Percentiles rank a stretch among this genome's conserved stretches.
These are phyloP conservation scores for Cyanophora paradoxa DNA, from an alignment of 78 protist species.

Conservation along the genomic window DNA sequence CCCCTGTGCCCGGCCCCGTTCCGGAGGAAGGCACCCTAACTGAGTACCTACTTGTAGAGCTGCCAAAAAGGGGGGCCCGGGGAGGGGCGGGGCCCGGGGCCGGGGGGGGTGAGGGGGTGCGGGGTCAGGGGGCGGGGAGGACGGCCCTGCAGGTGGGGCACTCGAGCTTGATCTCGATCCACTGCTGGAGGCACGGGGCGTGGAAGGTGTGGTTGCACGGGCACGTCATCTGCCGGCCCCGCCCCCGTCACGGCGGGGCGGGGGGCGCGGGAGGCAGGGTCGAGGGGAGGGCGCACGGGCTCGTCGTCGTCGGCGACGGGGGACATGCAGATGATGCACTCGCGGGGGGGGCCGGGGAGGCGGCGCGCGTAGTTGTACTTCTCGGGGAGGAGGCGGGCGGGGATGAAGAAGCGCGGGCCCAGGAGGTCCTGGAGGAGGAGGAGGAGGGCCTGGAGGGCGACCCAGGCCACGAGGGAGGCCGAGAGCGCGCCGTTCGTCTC, in stretches of 20 bases:
- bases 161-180: constrained; percentile 71
- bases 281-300: background rate
- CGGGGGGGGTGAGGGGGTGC: no score
- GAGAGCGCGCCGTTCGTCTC: constrained; percentile 11
- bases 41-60: no score
- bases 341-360: constrained; percentile 36
- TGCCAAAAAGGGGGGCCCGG: no score
- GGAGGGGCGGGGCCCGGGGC: no score
- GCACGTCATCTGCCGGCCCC: no score
- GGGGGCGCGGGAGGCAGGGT: background rate
- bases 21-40: no score
- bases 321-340: constrained; percentile 72
- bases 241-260: background rate
- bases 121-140: no score
- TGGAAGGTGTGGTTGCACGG: constrained; percentile 79
- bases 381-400: constrained; percentile 32
- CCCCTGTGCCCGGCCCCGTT: no score
- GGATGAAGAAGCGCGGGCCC: constrained; percentile 71
- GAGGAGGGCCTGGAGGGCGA: constrained; percentile 28
- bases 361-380: constrained; percentile 53
- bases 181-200: constrained; percentile 46
- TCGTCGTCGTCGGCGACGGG: constrained; percentile 11
- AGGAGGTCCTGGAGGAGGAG: constrained; percentile 41
- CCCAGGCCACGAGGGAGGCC: constrained; percentile 15
- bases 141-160: constrained; percentile 83